These are phyloP conservation scores for Plasmodium yoelii DNA, from an alignment of 169 alveolate genomes.

Conservation along the genomic window DNA sequence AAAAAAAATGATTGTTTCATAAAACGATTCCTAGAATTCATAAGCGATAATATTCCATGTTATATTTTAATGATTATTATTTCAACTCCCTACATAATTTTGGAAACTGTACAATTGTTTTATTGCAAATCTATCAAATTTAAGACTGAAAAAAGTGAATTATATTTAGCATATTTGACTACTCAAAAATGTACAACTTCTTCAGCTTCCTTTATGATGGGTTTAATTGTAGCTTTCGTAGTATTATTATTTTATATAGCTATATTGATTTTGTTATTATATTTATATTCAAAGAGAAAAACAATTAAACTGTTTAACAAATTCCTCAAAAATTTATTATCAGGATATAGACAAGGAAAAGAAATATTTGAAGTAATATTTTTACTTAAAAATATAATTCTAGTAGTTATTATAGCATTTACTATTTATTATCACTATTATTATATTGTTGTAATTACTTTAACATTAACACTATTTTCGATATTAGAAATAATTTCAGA, in stretches of 20 bases:
- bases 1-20: conserved; percentile 45
- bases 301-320: conserved; percentile 16
- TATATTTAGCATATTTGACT: conserved; percentile 67
- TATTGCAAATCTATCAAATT: conserved; percentile 58
- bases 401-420: conserved; percentile 25
- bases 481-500: conserved; percentile 42
- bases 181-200: conserved; percentile 61
- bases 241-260: conserved; percentile 13
- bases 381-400: conserved; percentile 36
- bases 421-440: conserved; percentile 30
- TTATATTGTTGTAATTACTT: conserved; percentile 46
- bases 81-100: conserved; percentile 45
- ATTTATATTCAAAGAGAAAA: conserved; percentile 44
- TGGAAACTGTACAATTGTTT: conserved; percentile 50
- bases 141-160: conserved; percentile 42
- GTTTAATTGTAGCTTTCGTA: conserved; percentile 12
- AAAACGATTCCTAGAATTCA: conserved; percentile 25
- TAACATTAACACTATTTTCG: conserved; percentile 50
- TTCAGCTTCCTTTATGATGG: conserved; percentile 27
- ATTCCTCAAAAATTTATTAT: conserved; percentile 37
- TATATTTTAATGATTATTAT: conserved; percentile 29
- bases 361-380: conserved; percentile 64
- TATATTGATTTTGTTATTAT: conserved; percentile 15
- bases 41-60: conserved; percentile 70
- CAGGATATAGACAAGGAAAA: conserved; percentile 72